Percentiles rank a stretch among this genome's conserved stretches.
Conservation (phyloP, 106 monocot genomes). For the Dendrobium huoshanense region DNA sequence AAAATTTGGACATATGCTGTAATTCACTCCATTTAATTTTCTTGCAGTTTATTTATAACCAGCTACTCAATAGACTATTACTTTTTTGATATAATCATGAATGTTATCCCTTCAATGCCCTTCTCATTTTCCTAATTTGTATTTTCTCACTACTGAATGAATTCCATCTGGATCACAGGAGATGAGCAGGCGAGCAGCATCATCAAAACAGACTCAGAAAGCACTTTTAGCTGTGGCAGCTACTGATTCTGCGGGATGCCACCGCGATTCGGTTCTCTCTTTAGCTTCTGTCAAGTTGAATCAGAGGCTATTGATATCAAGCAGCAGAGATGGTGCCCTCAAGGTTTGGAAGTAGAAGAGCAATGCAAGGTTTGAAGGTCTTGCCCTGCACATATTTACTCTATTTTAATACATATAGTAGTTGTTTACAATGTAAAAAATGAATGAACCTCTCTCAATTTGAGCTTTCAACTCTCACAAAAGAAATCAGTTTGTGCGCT, state of each 20-base stretch:
- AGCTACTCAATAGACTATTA: neutral
- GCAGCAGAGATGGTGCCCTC: constrained; percentile 79
- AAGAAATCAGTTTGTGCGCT: neutral
- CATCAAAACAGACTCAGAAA: constrained; percentile 55
- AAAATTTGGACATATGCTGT: neutral
- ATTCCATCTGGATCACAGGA: constrained; percentile 39
- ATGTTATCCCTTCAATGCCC: neutral
- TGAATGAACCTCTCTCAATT: neutral
- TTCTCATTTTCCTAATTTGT: neutral
- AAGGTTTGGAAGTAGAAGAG: constrained; percentile 87
- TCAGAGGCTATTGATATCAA: constrained; percentile 73
- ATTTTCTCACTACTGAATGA: neutral
- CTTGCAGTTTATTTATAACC: neutral
- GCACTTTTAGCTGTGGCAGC: constrained; percentile 62
- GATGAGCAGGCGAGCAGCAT: constrained; percentile 23
- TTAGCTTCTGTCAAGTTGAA: constrained; percentile 76
- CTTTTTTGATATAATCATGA: neutral
- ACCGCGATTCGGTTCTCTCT: constrained; percentile 72
- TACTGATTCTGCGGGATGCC: constrained; percentile 75
- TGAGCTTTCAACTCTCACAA: neutral
- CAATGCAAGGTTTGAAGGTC: neutral
- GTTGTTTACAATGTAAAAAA: neutral
- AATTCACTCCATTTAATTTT: neutral
- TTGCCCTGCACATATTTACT: neutral
- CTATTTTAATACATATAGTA: neutral